phyloP scores from a whole-genome alignment of 345 rosid genomes.

The Ceriops tagal region DNA sequence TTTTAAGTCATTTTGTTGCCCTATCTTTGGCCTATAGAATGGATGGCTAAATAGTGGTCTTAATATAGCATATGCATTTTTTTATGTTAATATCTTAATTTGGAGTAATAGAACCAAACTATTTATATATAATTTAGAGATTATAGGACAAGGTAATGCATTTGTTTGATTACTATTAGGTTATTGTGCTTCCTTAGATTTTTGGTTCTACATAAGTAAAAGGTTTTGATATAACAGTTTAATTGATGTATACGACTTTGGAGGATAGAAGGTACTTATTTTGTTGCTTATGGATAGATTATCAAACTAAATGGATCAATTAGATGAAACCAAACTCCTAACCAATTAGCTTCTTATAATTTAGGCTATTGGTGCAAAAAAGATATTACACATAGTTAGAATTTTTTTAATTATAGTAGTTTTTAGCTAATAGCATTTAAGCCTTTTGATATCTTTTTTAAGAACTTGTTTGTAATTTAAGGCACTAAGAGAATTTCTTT shows the following conservation, averaged over 20 bases:
- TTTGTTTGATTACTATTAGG: not conserved
- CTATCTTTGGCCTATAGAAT: no score
- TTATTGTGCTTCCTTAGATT: not conserved
- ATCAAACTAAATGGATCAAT: conserved; percentile 7
- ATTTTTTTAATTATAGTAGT: not conserved
- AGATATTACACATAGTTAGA: not conserved
- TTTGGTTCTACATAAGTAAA: not conserved
- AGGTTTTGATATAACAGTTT: conserved; percentile 1
- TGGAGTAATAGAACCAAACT: no score
- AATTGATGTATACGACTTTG: not conserved
- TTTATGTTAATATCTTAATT: no score
- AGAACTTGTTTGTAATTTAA: not conserved
- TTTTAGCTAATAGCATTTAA: not conserved
- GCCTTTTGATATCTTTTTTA: not conserved
- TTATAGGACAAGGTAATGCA: no score
- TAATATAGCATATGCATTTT: no score
- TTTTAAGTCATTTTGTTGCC: not conserved
- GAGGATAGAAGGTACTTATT: not conserved
- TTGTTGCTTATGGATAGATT: not conserved
- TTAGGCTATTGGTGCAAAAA: not conserved
- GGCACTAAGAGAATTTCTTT: not conserved
- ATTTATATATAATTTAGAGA: no score
- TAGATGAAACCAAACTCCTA: conserved; percentile 10
- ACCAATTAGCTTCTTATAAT: not conserved
- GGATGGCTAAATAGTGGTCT: no score